Evolutionary conservation across 345 rosid genomes (phyloP).

Genomic region (Pistacia vera): DNA sequence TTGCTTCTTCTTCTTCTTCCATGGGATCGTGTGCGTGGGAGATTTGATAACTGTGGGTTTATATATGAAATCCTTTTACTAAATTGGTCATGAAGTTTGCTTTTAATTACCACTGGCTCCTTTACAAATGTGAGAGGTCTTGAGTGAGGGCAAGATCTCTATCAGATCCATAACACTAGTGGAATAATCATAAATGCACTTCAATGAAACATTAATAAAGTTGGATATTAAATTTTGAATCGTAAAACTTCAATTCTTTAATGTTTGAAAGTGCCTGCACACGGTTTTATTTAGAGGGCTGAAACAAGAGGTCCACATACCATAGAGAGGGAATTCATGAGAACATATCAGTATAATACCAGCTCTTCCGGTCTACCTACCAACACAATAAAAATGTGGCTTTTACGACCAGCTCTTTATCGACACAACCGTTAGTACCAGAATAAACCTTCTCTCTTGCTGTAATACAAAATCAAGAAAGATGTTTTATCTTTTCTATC

Average conservation of each 20-base stretch:
- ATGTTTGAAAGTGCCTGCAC: background rate
- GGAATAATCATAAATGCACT: background rate
- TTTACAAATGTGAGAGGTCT: background rate
- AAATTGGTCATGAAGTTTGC: background rate
- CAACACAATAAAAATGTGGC: too few species aligned
- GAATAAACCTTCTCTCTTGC: too few species aligned
- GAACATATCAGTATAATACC: background rate
- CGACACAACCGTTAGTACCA: too few species aligned
- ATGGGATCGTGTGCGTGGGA: constrained; percentile 45
- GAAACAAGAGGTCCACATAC: background rate
- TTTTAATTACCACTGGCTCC: background rate
- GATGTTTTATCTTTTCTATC: too few species aligned
- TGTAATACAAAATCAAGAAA: too few species aligned
- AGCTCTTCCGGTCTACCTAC: background rate
- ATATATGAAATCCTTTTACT: constrained; percentile 5
- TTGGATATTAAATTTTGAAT: background rate
- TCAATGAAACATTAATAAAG: background rate
- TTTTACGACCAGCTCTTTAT: too few species aligned
- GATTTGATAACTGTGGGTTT: constrained; percentile 24
- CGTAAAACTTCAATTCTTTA: background rate
- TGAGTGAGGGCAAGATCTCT: background rate
- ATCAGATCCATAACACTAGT: background rate
- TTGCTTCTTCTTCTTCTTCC: constrained; percentile 45
- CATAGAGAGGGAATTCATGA: background rate
- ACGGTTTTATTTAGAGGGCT: background rate